A percentile compares a stretch with the other conserved stretches of the same genome.
Conservation (phyloP, 2,329 filamentous ascomycete species). For the Amylocarpus encephaloides region DNA sequence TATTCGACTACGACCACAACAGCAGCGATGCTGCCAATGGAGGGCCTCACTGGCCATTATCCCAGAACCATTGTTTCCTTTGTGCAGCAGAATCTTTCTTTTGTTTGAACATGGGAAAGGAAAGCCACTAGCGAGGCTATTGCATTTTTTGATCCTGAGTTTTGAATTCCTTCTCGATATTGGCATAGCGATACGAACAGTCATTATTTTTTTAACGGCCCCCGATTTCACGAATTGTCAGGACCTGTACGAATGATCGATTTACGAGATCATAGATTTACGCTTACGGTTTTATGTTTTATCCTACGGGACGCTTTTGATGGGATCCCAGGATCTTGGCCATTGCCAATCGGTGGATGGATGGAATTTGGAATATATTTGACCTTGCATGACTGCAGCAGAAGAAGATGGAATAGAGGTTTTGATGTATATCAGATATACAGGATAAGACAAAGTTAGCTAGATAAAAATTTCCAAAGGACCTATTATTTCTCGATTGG, state of each 20-base stretch:
- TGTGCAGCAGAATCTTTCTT: constrained; percentile 19
- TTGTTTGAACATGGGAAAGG: constrained; percentile 14
- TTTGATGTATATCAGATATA: constrained; percentile 18
- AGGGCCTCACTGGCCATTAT: constrained; percentile 11
- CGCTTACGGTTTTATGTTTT: constrained; percentile 22
- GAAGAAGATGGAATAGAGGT: constrained; percentile 1
- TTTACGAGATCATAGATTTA: constrained; percentile 29
- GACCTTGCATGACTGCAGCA: constrained; percentile 11
- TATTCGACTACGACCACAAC: constrained; percentile 27
- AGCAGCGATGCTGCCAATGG: constrained; percentile 23
- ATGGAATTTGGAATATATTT: neutral
- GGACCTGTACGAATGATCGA: constrained; percentile 27
- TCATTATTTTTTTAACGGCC: constrained; percentile 23
- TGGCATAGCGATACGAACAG: constrained; percentile 26
- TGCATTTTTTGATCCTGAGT: constrained; percentile 8
- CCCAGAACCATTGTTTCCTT: constrained; percentile 20
- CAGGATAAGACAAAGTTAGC: constrained; percentile 8
- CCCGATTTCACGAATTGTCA: constrained; percentile 20
- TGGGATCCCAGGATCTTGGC: constrained; percentile 14
- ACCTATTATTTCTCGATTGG: no score
- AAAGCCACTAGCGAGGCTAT: constrained; percentile 20
- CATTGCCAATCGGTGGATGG: constrained; percentile 3
- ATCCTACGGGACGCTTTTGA: constrained; percentile 14
- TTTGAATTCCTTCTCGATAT: constrained; percentile 8
- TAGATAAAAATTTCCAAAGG: constrained; percentile 20